Evolutionary conservation across 352 stramenopile species (phyloP).

Genomic region (Lagenidium giganteum): DNA sequence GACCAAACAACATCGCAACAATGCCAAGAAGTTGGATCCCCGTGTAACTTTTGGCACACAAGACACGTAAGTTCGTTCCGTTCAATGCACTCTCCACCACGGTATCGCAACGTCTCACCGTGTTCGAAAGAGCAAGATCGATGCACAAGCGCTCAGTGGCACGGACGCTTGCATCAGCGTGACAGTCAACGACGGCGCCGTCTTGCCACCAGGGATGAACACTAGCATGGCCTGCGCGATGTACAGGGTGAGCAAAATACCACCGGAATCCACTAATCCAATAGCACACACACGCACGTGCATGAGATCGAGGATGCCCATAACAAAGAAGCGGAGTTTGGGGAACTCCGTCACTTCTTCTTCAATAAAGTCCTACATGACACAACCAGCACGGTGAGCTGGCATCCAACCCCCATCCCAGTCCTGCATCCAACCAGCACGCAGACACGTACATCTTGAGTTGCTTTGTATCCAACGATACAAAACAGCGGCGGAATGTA

Average conservation of each 20-base stretch:
- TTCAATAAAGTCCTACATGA: conserved; percentile 69
- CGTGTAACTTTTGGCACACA: conserved; percentile 42
- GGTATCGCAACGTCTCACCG: conserved; percentile 30
- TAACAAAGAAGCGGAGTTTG: conserved; percentile 85
- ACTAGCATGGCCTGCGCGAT: conserved; percentile 65
- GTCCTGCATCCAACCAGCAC: neutral
- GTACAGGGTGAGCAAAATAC: neutral
- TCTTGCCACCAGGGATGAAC: conserved; percentile 79
- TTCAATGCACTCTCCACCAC: too few relatives aligned
- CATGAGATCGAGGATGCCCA: conserved; percentile 77
- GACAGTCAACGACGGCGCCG: conserved; percentile 77
- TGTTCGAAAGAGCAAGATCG: conserved; percentile 42
- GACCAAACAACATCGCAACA: conserved; percentile 50
- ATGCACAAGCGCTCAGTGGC: conserved; percentile 62
- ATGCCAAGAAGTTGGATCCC: conserved; percentile 69
- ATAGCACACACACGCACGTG: conserved; percentile 35
- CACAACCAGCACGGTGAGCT: neutral
- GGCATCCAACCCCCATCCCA: too few relatives aligned
- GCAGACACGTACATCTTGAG: conserved; percentile 46
- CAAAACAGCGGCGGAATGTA: conserved; percentile 86
- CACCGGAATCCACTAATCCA: neutral
- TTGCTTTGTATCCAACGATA: conserved; percentile 80
- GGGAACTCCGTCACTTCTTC: conserved; percentile 83
- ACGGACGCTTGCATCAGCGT: conserved; percentile 84
- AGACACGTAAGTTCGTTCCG: too few relatives aligned